These are phyloP conservation scores for bread wheat (Triticum aestivum) DNA, from an alignment of 176 grass and related monocot genomes.

Conservation along the genomic window IWGSC_CS_RefSeq_v2.1 NC_057808.1:411852489-411852988, in stretches of 20 bases:
- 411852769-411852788: not conserved
- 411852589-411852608: not conserved
- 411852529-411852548: not conserved
- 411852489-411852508: not conserved
- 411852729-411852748: slow-evolving; percentile 8
- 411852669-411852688: not conserved
- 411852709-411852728: slow-evolving; percentile 3
- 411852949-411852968: too few species aligned
- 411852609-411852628: slow-evolving; percentile 9
- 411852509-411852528: not conserved
- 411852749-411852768: not conserved
- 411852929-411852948: not conserved
- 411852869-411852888: not conserved
- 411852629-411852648: slow-evolving; percentile 10
- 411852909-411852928: not conserved
- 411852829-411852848: not conserved
- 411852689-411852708: not conserved
- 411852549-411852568: not conserved
- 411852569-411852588: not conserved
- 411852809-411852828: slow-evolving; percentile 8
- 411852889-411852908: not conserved
- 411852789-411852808: slow-evolving; percentile 3
- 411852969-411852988: too few species aligned
- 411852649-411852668: not conserved
- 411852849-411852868: not conserved